Conservation (phyloP, 129 eudicot genomes). For the carrot (Daucus carota) region DNA sequence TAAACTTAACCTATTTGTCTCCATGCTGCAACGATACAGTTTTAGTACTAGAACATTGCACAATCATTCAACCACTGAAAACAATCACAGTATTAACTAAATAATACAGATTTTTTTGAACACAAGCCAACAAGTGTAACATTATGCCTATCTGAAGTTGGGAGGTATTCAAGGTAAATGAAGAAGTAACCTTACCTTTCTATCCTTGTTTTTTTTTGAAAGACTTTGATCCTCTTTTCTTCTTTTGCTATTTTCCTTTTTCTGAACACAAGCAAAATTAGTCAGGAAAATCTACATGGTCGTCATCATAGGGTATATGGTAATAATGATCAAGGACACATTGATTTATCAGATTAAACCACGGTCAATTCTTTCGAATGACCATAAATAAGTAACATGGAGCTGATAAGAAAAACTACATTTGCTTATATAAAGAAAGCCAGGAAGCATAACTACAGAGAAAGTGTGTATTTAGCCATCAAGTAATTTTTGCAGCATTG, state of each 20-base stretch:
- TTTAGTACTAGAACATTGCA: background rate
- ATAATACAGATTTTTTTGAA: too few relatives aligned
- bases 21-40: background rate
- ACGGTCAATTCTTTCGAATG: background rate
- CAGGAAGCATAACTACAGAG: background rate
- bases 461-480: background rate
- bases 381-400: background rate
- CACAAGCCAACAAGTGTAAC: background rate
- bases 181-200: constrained; percentile 41
- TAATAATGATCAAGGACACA: background rate
- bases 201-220: constrained; percentile 61
- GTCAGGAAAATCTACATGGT: background rate
- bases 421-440: background rate
- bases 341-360: background rate
- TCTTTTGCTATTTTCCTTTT: constrained; percentile 63
- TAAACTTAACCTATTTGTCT: background rate
- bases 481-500: background rate
- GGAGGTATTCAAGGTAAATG: background rate
- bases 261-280: constrained; percentile 36
- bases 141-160: background rate
- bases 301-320: background rate
- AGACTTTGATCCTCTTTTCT: constrained; percentile 58
- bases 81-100: background rate
- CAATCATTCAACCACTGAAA: background rate
- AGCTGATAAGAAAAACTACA: background rate